Evolutionary conservation across 2,329 filamentous ascomycete genomes (phyloP), one percentile per base, ranked within the genome.

Genomic region (Lecanicillium sp.): DNA sequence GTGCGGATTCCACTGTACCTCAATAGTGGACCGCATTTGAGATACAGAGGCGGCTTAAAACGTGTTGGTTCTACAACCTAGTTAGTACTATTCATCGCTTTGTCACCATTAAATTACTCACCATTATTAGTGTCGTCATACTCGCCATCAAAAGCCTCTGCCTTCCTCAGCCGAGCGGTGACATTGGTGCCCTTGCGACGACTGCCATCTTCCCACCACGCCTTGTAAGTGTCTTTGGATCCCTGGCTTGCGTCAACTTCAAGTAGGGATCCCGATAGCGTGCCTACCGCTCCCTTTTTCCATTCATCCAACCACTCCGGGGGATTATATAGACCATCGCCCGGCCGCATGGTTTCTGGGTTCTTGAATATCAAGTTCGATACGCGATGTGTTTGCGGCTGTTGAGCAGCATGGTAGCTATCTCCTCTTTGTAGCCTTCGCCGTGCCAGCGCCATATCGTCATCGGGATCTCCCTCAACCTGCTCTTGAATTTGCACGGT

Each of bases 21-120:
- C 46, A 98, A 66, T 17, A 98, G 66, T 5, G 92, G 92, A 0
- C 92, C 92, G 53, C 90, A 95, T 60, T 88, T 89, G 39, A 98
- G 69, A 56, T 86, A 89, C 28, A 98, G 62, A 3, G 78, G 74
- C 17, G 92, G 92, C 49, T 84, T 84, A 61, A 97, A 98, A 42
- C 74, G 74, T 14, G 84, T 87, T 13, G 75, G 74, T 29, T 65
- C 68, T 72, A 37, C 31, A 25, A 37, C 7, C n/a, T 15, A n/a
- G 39, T 49, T 36, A 55, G 44, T 36, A 43, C 29, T 36, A 12
- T 27, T 14, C 6, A 35, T 18, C 43, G 29, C 33, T 39, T 17
- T 44, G 18, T 7, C 10, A 8, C 20, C 9, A 15, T 42, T 14
- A 19, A 11, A 15, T 11, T 27, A 53, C 64, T 61, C 68, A 66